Conservation (phyloP, 352 stramenopile genomes). For the Phytophthora ramorum region DNA sequence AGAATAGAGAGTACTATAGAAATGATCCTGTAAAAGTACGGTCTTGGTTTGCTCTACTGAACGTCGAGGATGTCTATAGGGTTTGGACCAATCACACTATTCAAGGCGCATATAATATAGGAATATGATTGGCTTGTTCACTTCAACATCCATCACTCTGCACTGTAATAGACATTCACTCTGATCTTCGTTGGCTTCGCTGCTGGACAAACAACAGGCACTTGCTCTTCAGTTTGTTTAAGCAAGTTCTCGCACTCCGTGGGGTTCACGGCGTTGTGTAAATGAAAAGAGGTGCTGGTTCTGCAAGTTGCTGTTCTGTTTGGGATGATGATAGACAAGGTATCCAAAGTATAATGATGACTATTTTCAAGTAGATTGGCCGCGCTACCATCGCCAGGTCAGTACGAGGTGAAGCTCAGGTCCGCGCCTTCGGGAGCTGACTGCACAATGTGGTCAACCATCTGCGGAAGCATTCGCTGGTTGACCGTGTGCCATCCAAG, state of each 20-base stretch:
- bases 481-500: slow-evolving; percentile 80
- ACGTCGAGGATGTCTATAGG: too few relatives aligned
- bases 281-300: too few relatives aligned
- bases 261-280: too few relatives aligned
- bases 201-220: too few relatives aligned
- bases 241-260: too few relatives aligned
- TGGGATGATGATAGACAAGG: too few relatives aligned
- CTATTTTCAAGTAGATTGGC: too few relatives aligned
- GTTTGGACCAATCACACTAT: not conserved
- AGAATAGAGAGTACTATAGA: slow-evolving; percentile 10
- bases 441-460: slow-evolving; percentile 67
- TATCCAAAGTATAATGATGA: too few relatives aligned
- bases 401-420: slow-evolving; percentile 61
- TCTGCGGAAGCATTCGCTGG: slow-evolving; percentile 71
- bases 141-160: not conserved
- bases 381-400: not conserved
- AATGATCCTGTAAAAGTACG: slow-evolving; percentile 17
- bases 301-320: too few relatives aligned
- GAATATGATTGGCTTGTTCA: not conserved
- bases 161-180: not conserved
- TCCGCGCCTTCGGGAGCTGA: slow-evolving; percentile 51
- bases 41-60: not conserved
- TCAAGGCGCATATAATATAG: not conserved
- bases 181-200: not conserved
- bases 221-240: too few relatives aligned